A percentile compares a stretch with the other conserved stretches of the same genome.
Conservation (phyloP, 2,329 filamentous ascomycete genomes). For the Fusarium anthophilum region DNA sequence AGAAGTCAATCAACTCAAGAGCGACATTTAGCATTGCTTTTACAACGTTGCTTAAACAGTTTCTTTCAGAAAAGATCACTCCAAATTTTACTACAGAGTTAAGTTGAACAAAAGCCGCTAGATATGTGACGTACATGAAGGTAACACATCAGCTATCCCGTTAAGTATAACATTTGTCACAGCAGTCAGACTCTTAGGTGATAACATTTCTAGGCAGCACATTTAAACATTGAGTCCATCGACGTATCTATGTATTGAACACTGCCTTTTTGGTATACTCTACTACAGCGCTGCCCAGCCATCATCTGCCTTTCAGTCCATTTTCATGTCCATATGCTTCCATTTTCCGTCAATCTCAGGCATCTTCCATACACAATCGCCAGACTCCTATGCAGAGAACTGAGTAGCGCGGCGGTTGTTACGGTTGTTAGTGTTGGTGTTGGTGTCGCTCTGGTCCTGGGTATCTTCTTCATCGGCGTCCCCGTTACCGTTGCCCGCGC, state of each 20-base stretch:
- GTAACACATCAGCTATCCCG: no score
- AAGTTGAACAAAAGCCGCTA: no score
- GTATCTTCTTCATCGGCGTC: background rate
- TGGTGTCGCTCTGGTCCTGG: background rate
- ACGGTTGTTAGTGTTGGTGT: background rate
- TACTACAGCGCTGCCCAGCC: no score
- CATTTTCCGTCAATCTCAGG: no score
- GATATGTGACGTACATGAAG: rapidly evolving
- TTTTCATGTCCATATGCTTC: background rate
- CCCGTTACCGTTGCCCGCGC: background rate
- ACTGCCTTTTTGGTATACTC: background rate
- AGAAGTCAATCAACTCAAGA: no score
- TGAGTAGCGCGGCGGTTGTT: background rate
- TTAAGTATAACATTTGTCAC: background rate
- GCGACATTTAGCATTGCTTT: no score
- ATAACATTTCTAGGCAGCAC: no score
- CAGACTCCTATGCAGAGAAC: background rate
- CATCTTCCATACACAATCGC: rapidly evolving
- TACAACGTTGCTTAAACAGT: no score
- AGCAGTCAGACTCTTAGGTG: rapidly evolving
- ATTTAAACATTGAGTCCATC: rapidly evolving
- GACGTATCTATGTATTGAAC: background rate
- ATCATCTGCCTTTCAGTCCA: background rate
- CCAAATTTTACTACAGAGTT: rapidly evolving
- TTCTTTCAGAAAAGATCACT: no score